These are phyloP conservation scores for Ramalina peruviana DNA, from an alignment of 495 filamentous ascomycete species.

Conservation along the genomic window DNA sequence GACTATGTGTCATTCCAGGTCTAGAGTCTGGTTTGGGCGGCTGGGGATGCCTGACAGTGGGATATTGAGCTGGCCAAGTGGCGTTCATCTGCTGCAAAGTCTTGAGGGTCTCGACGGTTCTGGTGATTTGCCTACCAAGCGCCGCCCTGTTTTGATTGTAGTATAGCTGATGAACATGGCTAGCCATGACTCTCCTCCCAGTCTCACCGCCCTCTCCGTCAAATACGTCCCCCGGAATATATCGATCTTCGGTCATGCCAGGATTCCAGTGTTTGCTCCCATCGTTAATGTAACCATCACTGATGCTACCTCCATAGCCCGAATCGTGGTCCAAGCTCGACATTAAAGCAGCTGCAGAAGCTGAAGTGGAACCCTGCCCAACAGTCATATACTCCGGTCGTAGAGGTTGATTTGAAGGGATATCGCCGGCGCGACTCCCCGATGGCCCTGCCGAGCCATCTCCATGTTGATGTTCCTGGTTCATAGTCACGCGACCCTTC, in stretches of 20 bases:
- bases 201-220: constrained; percentile 40
- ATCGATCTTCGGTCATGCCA: constrained; percentile 51
- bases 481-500: constrained; percentile 39
- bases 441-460: constrained; percentile 27
- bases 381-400: constrained; percentile 74
- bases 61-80: constrained; percentile 89
- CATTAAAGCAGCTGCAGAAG: constrained; percentile 55
- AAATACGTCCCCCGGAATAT: constrained; percentile 44
- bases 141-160: constrained; percentile 84
- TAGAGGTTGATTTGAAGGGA: constrained; percentile 23
- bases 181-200: constrained; percentile 46
- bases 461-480: constrained; percentile 50
- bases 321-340: constrained; percentile 68
- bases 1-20: constrained; percentile 40
- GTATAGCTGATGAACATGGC: constrained; percentile 59
- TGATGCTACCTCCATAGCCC: constrained; percentile 73
- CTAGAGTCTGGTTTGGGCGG: constrained; percentile 26
- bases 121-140: constrained; percentile 71
- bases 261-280: constrained; percentile 35
- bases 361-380: constrained; percentile 65
- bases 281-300: constrained; percentile 32
- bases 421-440: constrained; percentile 1
- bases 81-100: constrained; percentile 77
- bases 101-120: constrained; percentile 66
- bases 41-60: constrained; percentile 49